Evolutionary conservation across 2,329 filamentous ascomycete genomes (phyloP), one percentile per base, ranked within the genome.

Genomic region (Ustilaginoidea virens): DNA sequence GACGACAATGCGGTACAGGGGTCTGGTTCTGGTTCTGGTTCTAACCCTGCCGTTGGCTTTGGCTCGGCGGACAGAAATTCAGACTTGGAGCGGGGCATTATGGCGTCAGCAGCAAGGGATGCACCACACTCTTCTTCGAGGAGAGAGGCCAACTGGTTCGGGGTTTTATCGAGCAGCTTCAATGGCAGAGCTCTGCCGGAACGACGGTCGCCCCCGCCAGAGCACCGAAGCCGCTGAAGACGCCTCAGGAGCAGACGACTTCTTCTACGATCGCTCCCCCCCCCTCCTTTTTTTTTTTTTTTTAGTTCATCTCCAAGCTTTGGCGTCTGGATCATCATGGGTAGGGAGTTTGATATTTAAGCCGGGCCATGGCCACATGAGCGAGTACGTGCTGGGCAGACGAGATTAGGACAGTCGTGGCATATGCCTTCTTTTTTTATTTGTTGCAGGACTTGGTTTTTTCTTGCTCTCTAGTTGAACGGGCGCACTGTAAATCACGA

Each of bases 71-170:
- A 49, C 8, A 39, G 43, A 16, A 47, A 49, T 10, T 38, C 46
- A 1, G 61, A 66, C 29, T 39, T 61, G 3, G 63, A 66, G 35
- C 58, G 59, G 20, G 61, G 61, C 2, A 38, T 55, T 3, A 34
- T 36, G 10, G 33, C 41, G 1, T 30, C 40, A 10, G 43, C 40
- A 10, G 17, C 38, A 3, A 35, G 41, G 17, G 37, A 41, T 5
- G 29, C 41, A n/a, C n/a, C n/a, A 3, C 34, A 36, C 7, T 31
- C 34, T 24, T 31, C 16, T 14, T 8, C 38, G 27, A 41, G 33
- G 7, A 46, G 47, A 23, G 39, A 44, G 3, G 49, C 55, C 8
- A 46, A 49, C 19, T 59, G 58, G 56, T 37, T 61, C 9, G 44
- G 43, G 25, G 33, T 53, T 19, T 40, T 62, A n/a, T 53, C 55